A percentile compares a stretch with the other conserved stretches of the same genome.
phyloP scores from a whole-genome alignment of 495 filamentous ascomycete species.

The Oleoguttula mirabilis region DNA sequence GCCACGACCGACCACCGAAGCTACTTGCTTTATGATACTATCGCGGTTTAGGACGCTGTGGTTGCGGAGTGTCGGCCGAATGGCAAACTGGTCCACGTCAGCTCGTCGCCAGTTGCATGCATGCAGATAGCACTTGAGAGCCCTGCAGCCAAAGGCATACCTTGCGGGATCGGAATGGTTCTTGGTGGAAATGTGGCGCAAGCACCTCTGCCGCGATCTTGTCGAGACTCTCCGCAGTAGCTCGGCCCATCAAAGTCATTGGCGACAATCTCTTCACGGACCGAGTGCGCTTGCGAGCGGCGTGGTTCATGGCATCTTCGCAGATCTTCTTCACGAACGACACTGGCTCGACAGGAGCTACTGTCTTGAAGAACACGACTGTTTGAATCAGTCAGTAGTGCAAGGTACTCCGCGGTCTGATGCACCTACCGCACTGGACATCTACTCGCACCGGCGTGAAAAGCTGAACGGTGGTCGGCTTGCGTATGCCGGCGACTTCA shows the following conservation, averaged over 20 bases:
- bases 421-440: conserved; percentile 56
- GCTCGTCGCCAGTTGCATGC: no score
- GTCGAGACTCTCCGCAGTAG: conserved; percentile 61
- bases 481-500: conserved; percentile 57
- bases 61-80: conserved; percentile 71
- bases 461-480: conserved; percentile 33
- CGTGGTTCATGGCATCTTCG: conserved; percentile 40
- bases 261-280: conserved; percentile 81
- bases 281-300: conserved; percentile 47
- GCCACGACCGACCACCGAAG: conserved; percentile 48
- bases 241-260: conserved; percentile 61
- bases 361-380: conserved; percentile 56
- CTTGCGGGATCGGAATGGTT: conserved; percentile 4
- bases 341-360: conserved; percentile 64
- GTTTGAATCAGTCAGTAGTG: conserved; percentile 4
- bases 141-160: no score
- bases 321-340: conserved; percentile 66
- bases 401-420: conserved; percentile 1
- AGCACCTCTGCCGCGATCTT: conserved; percentile 62
- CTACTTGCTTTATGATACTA: conserved; percentile 65
- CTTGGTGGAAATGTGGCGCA: conserved; percentile 52
- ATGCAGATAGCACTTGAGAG: no score
- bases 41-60: conserved; percentile 64
- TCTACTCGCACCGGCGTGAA: conserved; percentile 60
- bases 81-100: conserved; percentile 57